Evolutionary conservation across 73 alveolate species (phyloP), one percentile per base, ranked within the genome.

Genomic region (Paramecium octaurelia): DNA sequence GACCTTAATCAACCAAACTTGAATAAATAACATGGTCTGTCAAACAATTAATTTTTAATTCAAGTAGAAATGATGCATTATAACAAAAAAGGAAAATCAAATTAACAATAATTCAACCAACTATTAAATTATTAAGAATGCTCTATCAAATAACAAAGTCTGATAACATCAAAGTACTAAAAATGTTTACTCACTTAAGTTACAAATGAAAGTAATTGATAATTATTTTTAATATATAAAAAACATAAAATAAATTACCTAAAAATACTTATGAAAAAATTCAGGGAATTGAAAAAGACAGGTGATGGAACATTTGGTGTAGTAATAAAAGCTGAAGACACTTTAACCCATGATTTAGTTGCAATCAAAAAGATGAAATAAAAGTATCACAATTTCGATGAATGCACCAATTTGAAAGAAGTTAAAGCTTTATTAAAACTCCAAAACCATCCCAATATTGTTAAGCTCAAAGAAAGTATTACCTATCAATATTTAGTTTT

Each of bases 241-340:
- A 50, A 54, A 54, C 23, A 54, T 48, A 54, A 40, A 40, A 40
- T 54, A 18, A 16, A 54, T 54, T 54, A n/a, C 69, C 31, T 54
- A 54, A 54, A 54, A 54, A 54, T 54, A 54, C n/a, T 4, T 84
- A 96, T 97, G 99, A 97, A 97, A 42, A 85, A 93, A 92, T 97
- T 95, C 92, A 97, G 94, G 91, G 94, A 94, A 34, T 88, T 95
- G 46, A 95, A 93, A 70, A 93, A 97, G 11, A 88, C 97, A 68
- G 99, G 99, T 24, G 99, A 97, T 77, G 99, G 99, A 20, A 95
- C 99, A 75, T 97, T 94, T 88, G 98, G 98, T n/a, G 95, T 94
- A 24, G 99, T 97, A 58, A 95, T 85, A 46, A 88, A 95, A 59
- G 99, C 98, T 8, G 85, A 76, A 73, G 96, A 96, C 87, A 94